phyloP scores from a whole-genome alignment of 1,284 basidiomycete species.

The Cryptococcus sp. region DNA sequence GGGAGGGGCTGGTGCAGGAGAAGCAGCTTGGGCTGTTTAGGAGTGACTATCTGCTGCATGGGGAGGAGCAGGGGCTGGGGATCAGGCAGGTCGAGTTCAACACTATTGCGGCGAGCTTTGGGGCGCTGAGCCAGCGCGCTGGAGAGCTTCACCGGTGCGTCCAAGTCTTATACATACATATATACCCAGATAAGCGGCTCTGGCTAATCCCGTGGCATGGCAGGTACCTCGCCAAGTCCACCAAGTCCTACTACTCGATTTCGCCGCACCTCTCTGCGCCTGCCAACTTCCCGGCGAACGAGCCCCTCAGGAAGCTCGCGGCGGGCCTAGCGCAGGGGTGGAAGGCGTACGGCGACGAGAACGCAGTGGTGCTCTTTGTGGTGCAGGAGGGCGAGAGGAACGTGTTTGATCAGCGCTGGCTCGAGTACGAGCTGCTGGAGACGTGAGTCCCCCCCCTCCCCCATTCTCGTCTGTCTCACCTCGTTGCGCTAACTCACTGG shows the following conservation, averaged over 20 bases:
- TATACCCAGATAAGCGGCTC: background rate
- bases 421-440: conserved; percentile 82
- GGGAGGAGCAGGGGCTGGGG: conserved; percentile 45
- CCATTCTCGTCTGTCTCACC: background rate
- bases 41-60: conserved; percentile 91
- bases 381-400: conserved; percentile 89
- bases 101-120: conserved; percentile 91
- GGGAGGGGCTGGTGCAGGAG: conserved; percentile 64
- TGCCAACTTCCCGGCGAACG: conserved; percentile 69
- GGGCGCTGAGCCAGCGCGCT: conserved; percentile 69
- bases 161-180: background rate
- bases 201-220: no score
- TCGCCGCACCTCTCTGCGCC: conserved; percentile 57
- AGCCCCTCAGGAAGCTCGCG: conserved; percentile 67
- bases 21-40: conserved; percentile 89
- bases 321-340: conserved; percentile 78
- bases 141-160: conserved; percentile 73
- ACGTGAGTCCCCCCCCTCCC: conserved; percentile 51
- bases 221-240: conserved; percentile 66
- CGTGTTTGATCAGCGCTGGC: conserved; percentile 85
- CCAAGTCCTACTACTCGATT: conserved; percentile 60
- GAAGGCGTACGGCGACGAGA: conserved; percentile 58
- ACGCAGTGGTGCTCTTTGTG: conserved; percentile 68
- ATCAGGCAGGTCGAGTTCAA: conserved; percentile 99
- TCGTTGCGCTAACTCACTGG: no score